Conservation (phyloP, 495 filamentous ascomycete genomes). For the Tuber microsphaerosporum region DNA sequence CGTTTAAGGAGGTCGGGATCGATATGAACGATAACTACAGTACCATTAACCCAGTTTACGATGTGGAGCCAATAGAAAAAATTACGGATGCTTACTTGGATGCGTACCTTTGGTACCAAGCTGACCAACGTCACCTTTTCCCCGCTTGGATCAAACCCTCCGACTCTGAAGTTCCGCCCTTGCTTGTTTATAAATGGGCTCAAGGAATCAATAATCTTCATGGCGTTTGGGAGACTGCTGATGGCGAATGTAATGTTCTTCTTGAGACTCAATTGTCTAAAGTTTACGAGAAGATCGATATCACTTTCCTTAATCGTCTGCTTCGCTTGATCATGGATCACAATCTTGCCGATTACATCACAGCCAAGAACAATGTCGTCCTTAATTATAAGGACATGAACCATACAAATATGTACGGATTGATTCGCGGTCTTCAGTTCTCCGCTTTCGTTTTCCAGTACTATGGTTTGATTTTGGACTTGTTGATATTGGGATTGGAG, state of each 20-base stretch:
- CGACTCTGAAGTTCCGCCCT: slow-evolving; percentile 95
- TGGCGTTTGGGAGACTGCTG: slow-evolving; percentile 88
- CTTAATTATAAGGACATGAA: slow-evolving; percentile 99
- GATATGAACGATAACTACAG: slow-evolving; percentile 99
- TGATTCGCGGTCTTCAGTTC: slow-evolving; percentile 96
- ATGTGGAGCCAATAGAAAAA: slow-evolving; percentile 99
- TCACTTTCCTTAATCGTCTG: slow-evolving; percentile 88
- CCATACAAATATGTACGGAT: slow-evolving; percentile 95
- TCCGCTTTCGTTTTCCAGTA: slow-evolving; percentile 99
- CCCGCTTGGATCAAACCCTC: slow-evolving; percentile 99
- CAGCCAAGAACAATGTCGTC: slow-evolving; percentile 98
- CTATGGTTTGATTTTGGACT: slow-evolving; percentile 92
- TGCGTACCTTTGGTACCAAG: slow-evolving; percentile 99
- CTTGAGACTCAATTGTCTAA: slow-evolving; percentile 97
- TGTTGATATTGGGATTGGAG: slow-evolving; percentile 86
- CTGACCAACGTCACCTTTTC: slow-evolving; percentile 95
- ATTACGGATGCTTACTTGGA: slow-evolving; percentile 99
- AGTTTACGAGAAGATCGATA: slow-evolving; percentile 98
- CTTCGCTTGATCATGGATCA: slow-evolving; percentile 98
- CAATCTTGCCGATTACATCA: slow-evolving; percentile 98
- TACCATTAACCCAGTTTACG: slow-evolving; percentile 97
- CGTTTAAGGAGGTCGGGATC: slow-evolving; percentile 98
- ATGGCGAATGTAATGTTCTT: slow-evolving; percentile 98
- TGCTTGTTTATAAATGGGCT: slow-evolving; percentile 97
- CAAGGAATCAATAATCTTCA: slow-evolving; percentile 99